Percentiles rank a stretch among this genome's conserved stretches.
These are phyloP conservation scores for Pythium volutum DNA, from an alignment of 352 stramenopile species.

Conservation along the genomic window DNA sequence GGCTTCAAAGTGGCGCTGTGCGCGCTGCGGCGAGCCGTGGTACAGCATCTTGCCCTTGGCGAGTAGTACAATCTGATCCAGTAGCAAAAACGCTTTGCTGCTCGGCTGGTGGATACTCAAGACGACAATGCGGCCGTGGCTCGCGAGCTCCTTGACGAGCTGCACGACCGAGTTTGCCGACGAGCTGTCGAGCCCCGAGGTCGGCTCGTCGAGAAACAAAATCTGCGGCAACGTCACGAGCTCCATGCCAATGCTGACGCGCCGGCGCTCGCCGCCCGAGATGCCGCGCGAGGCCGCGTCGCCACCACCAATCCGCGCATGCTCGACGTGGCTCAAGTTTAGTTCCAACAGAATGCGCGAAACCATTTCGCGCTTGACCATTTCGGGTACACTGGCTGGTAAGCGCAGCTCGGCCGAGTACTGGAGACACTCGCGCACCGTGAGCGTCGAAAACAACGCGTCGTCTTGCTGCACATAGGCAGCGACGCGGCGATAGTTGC, in stretches of 20 bases:
- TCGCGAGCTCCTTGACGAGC: conserved; percentile 84
- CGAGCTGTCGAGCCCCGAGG: conserved; percentile 90
- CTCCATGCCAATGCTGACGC: conserved; percentile 93
- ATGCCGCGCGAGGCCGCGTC: conserved; percentile 68
- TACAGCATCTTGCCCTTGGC: conserved; percentile 76
- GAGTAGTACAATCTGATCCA: conserved; percentile 91
- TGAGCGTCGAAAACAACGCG: conserved; percentile 74
- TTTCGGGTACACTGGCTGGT: conserved; percentile 40
- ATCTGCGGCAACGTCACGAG: conserved; percentile 89
- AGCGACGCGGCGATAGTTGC: conserved; percentile 67
- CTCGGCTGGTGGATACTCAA: conserved; percentile 90
- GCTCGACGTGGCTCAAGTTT: conserved; percentile 61
- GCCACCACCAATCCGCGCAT: conserved; percentile 53
- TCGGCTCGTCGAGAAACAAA: conserved; percentile 91
- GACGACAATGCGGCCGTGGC: conserved; percentile 75
- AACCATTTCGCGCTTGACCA: conserved; percentile 65
- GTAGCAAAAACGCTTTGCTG: conserved; percentile 84
- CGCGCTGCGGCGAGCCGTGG: conserved; percentile 42
- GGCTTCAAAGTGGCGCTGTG: conserved; percentile 57
- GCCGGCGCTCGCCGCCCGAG: conserved; percentile 91
- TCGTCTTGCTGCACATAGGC: conserved; percentile 90
- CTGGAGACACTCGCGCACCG: conserved; percentile 78
- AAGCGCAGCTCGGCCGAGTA: conserved; percentile 82
- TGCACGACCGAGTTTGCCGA: conserved; percentile 89
- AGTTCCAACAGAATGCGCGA: conserved; percentile 67